Evolutionary conservation across 202 grass and related monocot species (phyloP), one percentile per base, ranked within the genome.

Genomic region (Musa balbisiana): DNA sequence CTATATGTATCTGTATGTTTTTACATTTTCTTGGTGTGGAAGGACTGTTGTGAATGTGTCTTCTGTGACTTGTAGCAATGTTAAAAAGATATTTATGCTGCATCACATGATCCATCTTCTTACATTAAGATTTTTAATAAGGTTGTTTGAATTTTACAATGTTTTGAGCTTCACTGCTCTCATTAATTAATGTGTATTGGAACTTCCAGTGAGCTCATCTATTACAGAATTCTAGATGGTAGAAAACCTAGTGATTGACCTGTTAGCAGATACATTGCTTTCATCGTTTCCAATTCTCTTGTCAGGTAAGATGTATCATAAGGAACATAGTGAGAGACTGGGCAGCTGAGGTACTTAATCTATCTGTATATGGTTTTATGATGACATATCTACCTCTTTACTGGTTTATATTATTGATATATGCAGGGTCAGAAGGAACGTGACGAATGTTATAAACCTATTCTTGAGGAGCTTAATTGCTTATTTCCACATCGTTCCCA

Each of bases 271-370:
- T 62, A 80, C 33, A 49, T 56, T 64, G 74, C 58, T 55, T 58
- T 85, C 75, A 20, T 74, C 62, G 4, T 43, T 17, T 81, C 78
- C n/a, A 67, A 49, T 69, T 66, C 69, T 85, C 52, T 53, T 92
- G 52, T 74, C 58, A 98, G 95, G 91, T 98, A 75, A 92, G 95
- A 85, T 94, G 95, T 33, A 94, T 94, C 55, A 79, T 98, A 86
- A 86, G 95, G 84, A 98, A 98, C 83, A 92, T 98, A 0, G 87
- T 98, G 52, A 94, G 95, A 78, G 95, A 98, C 76, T 98, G 95
- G 95, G 89, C 88, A 73, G 63, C 87, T 14, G 95, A 98, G 95
- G 95, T 98, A 83, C 81, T 83, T 76, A 68, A 78, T 23, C 73
- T 55, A 71, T 60, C 66, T 62, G 69, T 72, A 78, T 29, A 64